Evolutionary conservation across 1,284 basidiomycete species (phyloP).

Genomic region (Pseudozyma flocculosa): DNA sequence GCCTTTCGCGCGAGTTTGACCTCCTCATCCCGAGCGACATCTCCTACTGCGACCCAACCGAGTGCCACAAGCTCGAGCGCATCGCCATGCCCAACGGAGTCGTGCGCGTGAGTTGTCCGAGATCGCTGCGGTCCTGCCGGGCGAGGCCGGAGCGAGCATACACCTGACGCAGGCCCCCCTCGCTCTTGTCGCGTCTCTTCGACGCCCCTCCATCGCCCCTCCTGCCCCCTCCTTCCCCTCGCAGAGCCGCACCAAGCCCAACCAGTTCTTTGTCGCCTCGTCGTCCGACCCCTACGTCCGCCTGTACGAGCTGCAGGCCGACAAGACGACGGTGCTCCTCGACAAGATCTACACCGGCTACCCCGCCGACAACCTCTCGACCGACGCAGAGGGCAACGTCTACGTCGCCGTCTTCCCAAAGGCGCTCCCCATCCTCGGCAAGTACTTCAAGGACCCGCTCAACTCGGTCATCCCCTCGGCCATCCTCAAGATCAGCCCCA

Average conservation of each 20-base stretch:
- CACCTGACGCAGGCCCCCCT: neutral
- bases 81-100: constrained; percentile 41
- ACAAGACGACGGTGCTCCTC: constrained; percentile 27
- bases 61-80: constrained; percentile 40
- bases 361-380: constrained; percentile 38
- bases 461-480: constrained; percentile 16
- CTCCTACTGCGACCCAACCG: constrained; percentile 35
- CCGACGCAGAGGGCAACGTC: constrained; percentile 38
- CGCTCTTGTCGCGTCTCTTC: neutral
- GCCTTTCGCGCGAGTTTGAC: constrained; percentile 16
- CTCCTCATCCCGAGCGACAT: constrained; percentile 27
- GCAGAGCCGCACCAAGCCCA: constrained; percentile 12
- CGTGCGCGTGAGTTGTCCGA: constrained; percentile 5
- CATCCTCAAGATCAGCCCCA: constrained; percentile 37
- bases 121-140: neutral
- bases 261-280: constrained; percentile 25
- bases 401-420: constrained; percentile 34
- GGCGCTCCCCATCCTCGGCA: constrained; percentile 19
- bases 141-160: no score
- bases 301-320: constrained; percentile 38
- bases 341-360: constrained; percentile 39
- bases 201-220: neutral
- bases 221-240: no score
- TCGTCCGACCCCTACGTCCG: constrained; percentile 25
- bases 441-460: constrained; percentile 27